Evolutionary conservation across 2,329 filamentous ascomycete species (phyloP).

Genomic region (Aphanoascus verrucosus): DNA sequence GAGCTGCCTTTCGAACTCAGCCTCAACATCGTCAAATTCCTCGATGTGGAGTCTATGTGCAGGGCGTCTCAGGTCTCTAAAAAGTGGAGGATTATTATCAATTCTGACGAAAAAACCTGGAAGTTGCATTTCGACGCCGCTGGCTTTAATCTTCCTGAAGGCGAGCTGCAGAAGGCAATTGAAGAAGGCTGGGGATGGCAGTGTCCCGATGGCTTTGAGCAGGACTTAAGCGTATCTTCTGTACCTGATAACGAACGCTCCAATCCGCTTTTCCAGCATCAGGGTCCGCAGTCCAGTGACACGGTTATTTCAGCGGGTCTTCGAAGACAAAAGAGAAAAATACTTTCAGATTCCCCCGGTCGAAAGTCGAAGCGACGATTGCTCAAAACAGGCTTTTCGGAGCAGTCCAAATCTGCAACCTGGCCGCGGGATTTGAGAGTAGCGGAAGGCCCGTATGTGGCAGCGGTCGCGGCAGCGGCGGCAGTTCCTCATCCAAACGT

Average conservation of each 20-base stretch:
- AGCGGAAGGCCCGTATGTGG: conserved; percentile 70
- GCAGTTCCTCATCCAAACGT: conserved; percentile 74
- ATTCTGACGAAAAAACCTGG: conserved; percentile 91
- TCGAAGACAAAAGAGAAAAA: conserved; percentile 41
- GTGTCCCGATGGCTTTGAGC: conserved; percentile 70
- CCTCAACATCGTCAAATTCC: conserved; percentile 74
- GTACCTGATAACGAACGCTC: conserved; percentile 33
- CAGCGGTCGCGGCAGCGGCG: conserved; percentile 67
- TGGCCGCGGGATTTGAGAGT: conserved; percentile 39
- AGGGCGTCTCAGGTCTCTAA: conserved; percentile 87
- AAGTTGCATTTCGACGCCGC: conserved; percentile 81
- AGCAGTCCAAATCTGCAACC: conserved; percentile 32
- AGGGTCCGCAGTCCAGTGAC: conserved; percentile 16
- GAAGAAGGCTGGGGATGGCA: conserved; percentile 97
- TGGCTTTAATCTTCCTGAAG: conserved; percentile 65
- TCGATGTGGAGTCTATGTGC: conserved; percentile 77
- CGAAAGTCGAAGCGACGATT: conserved; percentile 50
- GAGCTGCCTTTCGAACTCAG: conserved; percentile 77
- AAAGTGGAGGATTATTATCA: conserved; percentile 81
- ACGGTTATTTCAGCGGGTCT: not conserved
- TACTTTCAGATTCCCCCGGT: conserved; percentile 34
- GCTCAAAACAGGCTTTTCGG: conserved; percentile 28
- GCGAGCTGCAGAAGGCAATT: conserved; percentile 78
- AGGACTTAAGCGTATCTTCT: conserved; percentile 57
- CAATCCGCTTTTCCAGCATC: conserved; percentile 16